Evolutionary conservation across 345 rosid species (phyloP).

Genomic region (Dovyalis caffra): DNA sequence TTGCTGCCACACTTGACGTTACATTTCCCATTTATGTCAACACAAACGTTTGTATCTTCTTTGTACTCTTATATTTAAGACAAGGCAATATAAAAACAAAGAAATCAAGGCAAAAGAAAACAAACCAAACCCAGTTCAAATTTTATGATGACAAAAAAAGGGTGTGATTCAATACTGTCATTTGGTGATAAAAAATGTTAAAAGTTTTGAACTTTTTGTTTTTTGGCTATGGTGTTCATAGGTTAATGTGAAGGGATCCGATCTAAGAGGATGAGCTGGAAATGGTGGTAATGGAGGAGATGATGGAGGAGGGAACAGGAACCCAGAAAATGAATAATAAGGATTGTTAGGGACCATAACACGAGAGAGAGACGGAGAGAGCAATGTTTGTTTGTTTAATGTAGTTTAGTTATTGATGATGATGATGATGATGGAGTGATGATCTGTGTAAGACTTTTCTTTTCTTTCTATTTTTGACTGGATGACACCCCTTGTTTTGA

Average conservation of each 20-base stretch:
- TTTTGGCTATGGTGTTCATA: background rate
- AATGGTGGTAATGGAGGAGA: conserved; percentile 11
- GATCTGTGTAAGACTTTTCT: background rate
- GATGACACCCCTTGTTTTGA: conserved; percentile 10
- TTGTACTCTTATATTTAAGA: background rate
- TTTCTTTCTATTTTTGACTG: conserved; percentile 6
- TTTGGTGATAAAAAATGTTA: background rate
- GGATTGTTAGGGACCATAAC: conserved; percentile 4
- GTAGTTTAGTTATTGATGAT: background rate
- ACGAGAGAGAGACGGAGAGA: background rate
- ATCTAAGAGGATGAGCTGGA: conserved; percentile 49
- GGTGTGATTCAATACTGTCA: background rate
- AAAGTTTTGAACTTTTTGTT: background rate
- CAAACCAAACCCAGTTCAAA: conserved; percentile 10
- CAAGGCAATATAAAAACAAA: background rate
- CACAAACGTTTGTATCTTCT: background rate
- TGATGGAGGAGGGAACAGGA: conserved; percentile 19
- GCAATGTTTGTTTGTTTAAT: background rate
- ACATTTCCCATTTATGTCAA: conserved; percentile 73
- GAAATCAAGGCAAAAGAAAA: background rate
- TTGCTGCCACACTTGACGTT: conserved; percentile 90
- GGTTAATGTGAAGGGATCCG: conserved; percentile 44
- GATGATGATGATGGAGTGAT: background rate
- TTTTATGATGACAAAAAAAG: background rate
- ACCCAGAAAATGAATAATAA: conserved; percentile 23